Evolutionary conservation across 164 flowering plant genomes (phyloP).

Genomic region (Akebia trifoliata): DNA sequence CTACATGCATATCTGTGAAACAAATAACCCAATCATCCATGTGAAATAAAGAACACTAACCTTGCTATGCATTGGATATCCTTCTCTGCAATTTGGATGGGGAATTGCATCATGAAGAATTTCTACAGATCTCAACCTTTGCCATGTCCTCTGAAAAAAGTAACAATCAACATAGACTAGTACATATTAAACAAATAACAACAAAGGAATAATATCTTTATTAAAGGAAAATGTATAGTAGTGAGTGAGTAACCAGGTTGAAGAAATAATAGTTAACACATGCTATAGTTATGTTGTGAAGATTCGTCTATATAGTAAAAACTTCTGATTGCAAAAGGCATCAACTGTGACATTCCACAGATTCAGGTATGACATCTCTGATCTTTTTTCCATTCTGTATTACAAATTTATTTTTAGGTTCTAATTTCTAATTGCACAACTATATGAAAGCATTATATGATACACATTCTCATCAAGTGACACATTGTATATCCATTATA

Average conservation of each 20-base stretch:
- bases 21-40: background rate
- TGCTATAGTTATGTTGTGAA: background rate
- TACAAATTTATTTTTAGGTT: background rate
- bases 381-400: background rate
- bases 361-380: background rate
- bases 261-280: background rate
- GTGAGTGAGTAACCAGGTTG: too few species aligned
- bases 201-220: background rate
- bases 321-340: background rate
- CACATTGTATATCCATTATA: too few species aligned
- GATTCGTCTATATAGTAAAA: background rate
- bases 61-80: slow-evolving; percentile 86
- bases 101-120: slow-evolving; percentile 79
- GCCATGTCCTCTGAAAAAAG: slow-evolving; percentile 73
- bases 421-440: too few species aligned
- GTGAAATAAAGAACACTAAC: slow-evolving; percentile 21
- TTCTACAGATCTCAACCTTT: slow-evolving; percentile 46
- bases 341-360: background rate
- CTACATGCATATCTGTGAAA: too few species aligned
- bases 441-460: too few species aligned
- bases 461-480: too few species aligned
- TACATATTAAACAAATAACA: background rate
- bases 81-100: slow-evolving; percentile 56
- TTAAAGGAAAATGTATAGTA: too few species aligned
- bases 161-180: background rate